A percentile compares a stretch with the other conserved stretches of the same genome.
phyloP scores from a whole-genome alignment of 2,329 filamentous ascomycete genomes.

The Scytalidium sp. region DNA sequence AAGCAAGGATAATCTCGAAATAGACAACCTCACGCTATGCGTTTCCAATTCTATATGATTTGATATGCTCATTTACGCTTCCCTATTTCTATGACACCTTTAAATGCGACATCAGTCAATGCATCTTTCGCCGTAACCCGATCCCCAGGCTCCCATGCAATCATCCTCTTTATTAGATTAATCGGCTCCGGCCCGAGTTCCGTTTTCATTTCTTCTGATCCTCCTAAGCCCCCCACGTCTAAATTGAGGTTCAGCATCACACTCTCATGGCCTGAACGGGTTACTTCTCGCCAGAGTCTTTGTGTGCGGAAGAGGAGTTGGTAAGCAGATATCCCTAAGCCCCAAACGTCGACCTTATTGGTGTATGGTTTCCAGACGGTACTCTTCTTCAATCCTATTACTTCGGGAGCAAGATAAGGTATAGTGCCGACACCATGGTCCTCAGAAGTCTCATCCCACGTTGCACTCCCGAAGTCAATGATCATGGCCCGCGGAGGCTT shows the following conservation, averaged over 20 bases:
- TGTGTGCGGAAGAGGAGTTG: background rate
- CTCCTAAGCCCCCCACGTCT: no score
- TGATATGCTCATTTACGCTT: no score
- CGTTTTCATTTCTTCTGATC: background rate
- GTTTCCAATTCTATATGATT: no score
- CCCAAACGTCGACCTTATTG: background rate
- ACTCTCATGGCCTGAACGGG: background rate
- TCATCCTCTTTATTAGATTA: background rate
- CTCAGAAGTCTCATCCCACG: slow-evolving; percentile 6
- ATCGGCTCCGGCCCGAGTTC: background rate
- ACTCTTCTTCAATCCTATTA: background rate
- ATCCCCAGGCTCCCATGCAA: background rate
- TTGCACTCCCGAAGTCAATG: slow-evolving; percentile 20
- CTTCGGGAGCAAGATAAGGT: slow-evolving; percentile 19
- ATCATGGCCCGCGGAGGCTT: slow-evolving; percentile 18
- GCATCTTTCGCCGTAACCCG: background rate
- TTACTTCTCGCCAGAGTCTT: background rate
- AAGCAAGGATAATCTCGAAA: no score
- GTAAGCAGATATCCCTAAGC: background rate
- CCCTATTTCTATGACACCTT: no score
- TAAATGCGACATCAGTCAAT: background rate
- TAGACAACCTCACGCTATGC: no score
- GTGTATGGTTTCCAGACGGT: background rate
- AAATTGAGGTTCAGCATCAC: background rate
- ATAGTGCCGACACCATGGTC: slow-evolving; percentile 17